Evolutionary conservation across 2,329 filamentous ascomycete species (phyloP).

Genomic region (Colletotrichum musicola): DNA sequence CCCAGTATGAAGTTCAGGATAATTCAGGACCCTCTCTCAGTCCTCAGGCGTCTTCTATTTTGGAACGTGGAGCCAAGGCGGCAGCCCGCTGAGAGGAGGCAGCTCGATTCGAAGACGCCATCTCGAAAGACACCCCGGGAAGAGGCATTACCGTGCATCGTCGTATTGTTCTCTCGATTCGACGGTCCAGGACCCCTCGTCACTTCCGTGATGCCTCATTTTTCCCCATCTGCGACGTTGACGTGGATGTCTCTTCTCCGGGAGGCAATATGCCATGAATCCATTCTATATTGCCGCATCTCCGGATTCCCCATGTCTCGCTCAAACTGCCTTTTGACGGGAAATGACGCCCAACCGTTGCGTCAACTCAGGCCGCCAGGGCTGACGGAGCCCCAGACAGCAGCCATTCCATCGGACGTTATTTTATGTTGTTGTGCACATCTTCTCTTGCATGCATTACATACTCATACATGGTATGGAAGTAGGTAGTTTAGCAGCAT

Average conservation of each 20-base stretch:
- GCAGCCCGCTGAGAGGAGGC: not conserved
- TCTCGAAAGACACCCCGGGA: constrained; percentile 1
- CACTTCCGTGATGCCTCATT: not conserved
- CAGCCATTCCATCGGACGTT: not conserved
- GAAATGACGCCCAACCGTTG: constrained; percentile 17
- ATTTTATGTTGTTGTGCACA: constrained; percentile 24
- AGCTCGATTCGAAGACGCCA: constrained; percentile 10
- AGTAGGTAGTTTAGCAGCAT: not conserved
- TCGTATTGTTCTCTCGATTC: not conserved
- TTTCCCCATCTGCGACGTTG: not conserved
- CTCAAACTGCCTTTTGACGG: constrained; percentile 17
- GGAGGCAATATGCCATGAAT: constrained; percentile 16
- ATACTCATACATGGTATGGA: not conserved
- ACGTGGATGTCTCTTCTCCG: not conserved
- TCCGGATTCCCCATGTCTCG: constrained; percentile 21
- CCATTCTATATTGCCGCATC: constrained; percentile 23
- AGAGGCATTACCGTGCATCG: constrained; percentile 2
- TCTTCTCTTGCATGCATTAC: not conserved
- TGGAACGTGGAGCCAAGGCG: constrained; percentile 22
- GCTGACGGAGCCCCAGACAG: not conserved
- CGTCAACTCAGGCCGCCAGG: constrained; percentile 3
- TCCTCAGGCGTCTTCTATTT: constrained; percentile 25
- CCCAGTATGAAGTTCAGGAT: constrained; percentile 32
- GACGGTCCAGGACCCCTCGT: constrained; percentile 3
- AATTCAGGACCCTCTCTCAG: constrained; percentile 30